Base-by-base conservation (phyloP, 208 protist genomes). In the Trypanosoma platydactyli region DNA sequence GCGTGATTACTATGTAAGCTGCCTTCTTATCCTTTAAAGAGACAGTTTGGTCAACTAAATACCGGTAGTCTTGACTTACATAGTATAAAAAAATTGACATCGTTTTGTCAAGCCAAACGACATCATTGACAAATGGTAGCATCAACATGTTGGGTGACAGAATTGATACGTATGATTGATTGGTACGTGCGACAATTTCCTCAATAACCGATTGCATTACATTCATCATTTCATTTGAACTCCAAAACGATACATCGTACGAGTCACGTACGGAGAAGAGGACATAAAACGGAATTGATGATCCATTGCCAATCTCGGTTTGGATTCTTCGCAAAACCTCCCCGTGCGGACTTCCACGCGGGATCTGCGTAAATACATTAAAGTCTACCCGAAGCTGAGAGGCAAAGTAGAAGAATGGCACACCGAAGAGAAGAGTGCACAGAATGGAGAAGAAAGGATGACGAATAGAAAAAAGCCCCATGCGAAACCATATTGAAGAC, bases 341-440 rank as follows among this genome's bases (percentile, higher is more conserved):
- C n/a, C 38, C 68, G 54, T 73, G 60, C 11, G 57, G 68, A 40
- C 51, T 60, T 16, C 40, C 60, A 0, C 45, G 20, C 29, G 68
- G 68, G 46, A 73, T 46, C 22, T 73, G 59, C 18, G 13, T 53
- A 42, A 68, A 73, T 27, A 68, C 3, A 27, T 63, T 20, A 65
- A 73, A 73, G 38, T 73, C 68, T 20, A 73, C 51, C 18, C 22
- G 29, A 16, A 73, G 16, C 44, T 68, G 16, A 15, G 44, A 25
- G 49, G 57, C 30, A 57, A 68, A 60, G 18, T 60, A 68, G 57
- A 73, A 66, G 52, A 73, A 65, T 22, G 68, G 60, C 5, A 42
- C 45, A 49, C 50, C 68, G 60, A 58, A 51, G 41, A 33, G 5
- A 46, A 60, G 44, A 25, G 63, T 44, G 22, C 54, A 29, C 48